Conservation (phyloP, 2,329 filamentous ascomycete genomes). For the Fusarium virguliforme region DNA sequence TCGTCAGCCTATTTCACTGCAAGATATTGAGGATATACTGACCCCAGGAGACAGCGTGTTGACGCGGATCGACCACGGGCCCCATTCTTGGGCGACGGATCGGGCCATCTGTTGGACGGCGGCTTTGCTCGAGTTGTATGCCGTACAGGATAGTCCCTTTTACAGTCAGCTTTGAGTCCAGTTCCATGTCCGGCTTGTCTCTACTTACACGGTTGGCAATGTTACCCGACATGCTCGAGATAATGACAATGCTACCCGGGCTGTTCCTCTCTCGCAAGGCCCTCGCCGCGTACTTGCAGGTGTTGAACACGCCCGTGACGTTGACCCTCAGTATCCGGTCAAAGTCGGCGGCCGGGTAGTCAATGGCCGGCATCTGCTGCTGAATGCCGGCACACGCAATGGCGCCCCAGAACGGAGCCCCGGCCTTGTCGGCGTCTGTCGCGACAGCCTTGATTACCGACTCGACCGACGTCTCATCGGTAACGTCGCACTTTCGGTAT, state of each 20-base stretch:
- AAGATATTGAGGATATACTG: background rate
- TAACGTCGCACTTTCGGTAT: constrained; percentile 65
- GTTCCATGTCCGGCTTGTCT: background rate
- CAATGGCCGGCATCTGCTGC: constrained; percentile 63
- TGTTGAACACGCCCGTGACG: constrained; percentile 78
- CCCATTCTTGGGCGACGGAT: constrained; percentile 76
- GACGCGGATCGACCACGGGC: constrained; percentile 73
- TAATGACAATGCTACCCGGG: constrained; percentile 66
- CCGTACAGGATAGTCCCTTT: constrained; percentile 74
- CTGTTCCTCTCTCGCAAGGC: constrained; percentile 63
- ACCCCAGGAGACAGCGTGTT: constrained; percentile 76
- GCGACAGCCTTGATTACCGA: constrained; percentile 57
- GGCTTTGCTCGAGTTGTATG: constrained; percentile 76
- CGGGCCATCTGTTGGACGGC: constrained; percentile 73
- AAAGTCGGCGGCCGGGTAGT: constrained; percentile 71
- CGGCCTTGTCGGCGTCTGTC: constrained; percentile 52
- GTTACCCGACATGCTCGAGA: constrained; percentile 66
- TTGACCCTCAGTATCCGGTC: constrained; percentile 80
- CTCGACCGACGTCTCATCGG: constrained; percentile 60
- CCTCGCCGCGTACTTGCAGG: constrained; percentile 78
- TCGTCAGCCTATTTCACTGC: background rate
- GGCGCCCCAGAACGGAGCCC: constrained; percentile 56
- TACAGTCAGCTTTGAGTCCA: background rate
- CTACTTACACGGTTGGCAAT: constrained; percentile 66
- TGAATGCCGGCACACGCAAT: constrained; percentile 67